Percentiles rank a stretch among this genome's conserved stretches.
These are phyloP conservation scores for Brachypodium distachyon DNA, from an alignment of 202 grass and related monocot species.

Conservation along the genomic window DNA sequence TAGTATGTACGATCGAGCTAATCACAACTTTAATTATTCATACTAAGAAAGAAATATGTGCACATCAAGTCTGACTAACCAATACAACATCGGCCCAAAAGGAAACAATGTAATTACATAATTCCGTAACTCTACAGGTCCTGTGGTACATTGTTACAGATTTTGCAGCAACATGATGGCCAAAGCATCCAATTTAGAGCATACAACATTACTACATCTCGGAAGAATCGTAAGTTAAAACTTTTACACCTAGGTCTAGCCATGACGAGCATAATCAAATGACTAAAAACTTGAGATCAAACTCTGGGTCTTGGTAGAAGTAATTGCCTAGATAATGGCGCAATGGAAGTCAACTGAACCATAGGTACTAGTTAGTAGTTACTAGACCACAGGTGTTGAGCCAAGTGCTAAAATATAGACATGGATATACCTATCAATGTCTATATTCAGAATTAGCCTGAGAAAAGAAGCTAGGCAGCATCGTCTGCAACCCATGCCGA, in stretches of 20 bases:
- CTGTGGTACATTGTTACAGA: not conserved
- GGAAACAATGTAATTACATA: too few relatives aligned
- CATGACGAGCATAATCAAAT: not conserved
- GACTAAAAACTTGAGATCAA: not conserved
- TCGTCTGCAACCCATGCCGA: slow-evolving; percentile 36
- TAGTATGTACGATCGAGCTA: not conserved
- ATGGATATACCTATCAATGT: not conserved
- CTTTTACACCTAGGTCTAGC: not conserved
- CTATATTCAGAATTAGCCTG: not conserved
- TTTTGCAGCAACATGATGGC: not conserved
- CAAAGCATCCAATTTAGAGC: not conserved
- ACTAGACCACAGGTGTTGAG: not conserved
- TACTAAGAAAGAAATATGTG: not conserved
- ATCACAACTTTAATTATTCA: not conserved
- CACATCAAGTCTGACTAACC: not conserved
- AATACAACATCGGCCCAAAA: not conserved
- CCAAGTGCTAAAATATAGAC: not conserved
- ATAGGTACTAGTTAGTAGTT: not conserved
- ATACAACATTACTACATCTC: not conserved
- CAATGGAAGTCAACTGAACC: not conserved
- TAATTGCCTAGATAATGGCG: not conserved
- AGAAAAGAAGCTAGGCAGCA: not conserved
- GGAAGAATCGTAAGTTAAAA: not conserved
- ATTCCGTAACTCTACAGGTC: not conserved
- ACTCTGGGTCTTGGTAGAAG: not conserved